Evolutionary conservation across 345 rosid species (phyloP), one percentile per base, ranked within the genome.

Genomic region (Pistacia atlantica): DNA sequence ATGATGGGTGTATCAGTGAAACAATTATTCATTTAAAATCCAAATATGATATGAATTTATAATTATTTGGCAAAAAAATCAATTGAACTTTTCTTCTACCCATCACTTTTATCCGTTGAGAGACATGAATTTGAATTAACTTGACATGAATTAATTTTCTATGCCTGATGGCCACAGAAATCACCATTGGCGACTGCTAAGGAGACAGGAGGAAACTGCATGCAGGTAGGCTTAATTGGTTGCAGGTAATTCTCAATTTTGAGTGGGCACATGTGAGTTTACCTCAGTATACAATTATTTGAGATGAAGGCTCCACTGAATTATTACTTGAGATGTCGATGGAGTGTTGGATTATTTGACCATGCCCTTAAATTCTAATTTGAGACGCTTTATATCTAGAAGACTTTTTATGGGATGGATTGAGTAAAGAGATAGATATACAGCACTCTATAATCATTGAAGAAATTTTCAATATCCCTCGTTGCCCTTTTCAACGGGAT

Each of bases 241-340:
- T 33, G 66, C 16, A 37, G 67, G 20, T 8, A 37, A 7, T 45
- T 59, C 18, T 5, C 20, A 54, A 14, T 8, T 37, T 57, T 45
- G 75, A 13, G 11, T n/a, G 25, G 14, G 55, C 25, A 59, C 55
- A 16, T 51, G 57, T 16, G 6, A 9, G 3, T 2, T 54, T 54
- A 54, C 46, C 46, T 54, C 18, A 16, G 57, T 3, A 3, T 54
- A 14, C 57, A 54, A 54, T 54, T 54, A 54, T 54, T 51, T 54
- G 0, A 3, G 57, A 54, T 4, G 28, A 59, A 25, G 75, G 38
- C 75, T 59, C 66, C 75, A 72, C 42, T 72, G 66, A 72, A 72
- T 72, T 72, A 60, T 72, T 54, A 13, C 12, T 4, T 72, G 45
- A 46, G 67, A 61, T 71, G 31, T 49, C 4, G 64, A 71, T 54